Evolutionary conservation across 164 flowering plant species (phyloP).

Genomic region (grape (Vitis vinifera)): DNA sequence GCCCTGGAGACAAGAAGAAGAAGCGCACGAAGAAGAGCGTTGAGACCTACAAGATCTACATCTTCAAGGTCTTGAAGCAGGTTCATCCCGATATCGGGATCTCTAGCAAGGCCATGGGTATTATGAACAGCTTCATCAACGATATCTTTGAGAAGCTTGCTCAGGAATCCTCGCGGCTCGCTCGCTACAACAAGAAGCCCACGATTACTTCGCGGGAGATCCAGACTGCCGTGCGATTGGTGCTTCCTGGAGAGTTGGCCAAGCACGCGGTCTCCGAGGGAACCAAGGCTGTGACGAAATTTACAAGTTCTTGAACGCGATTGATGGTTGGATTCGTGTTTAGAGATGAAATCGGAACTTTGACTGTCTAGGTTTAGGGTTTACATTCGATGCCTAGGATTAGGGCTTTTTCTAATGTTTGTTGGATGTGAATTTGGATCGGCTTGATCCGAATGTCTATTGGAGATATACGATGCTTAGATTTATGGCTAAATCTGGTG

Average conservation of each 20-base stretch:
- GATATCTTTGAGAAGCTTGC: constrained; percentile 29
- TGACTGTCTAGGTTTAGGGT: too few relatives aligned
- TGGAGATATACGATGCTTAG: too few relatives aligned
- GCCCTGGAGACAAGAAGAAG: constrained; percentile 25
- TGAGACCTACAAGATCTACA: constrained; percentile 33
- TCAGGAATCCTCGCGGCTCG: constrained; percentile 14
- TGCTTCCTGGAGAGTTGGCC: constrained; percentile 28
- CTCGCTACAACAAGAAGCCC: constrained; percentile 30
- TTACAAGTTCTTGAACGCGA: constrained; percentile 16
- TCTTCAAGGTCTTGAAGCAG: constrained; percentile 29
- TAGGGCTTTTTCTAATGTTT: too few relatives aligned
- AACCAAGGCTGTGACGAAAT: constrained; percentile 30
- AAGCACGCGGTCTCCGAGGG: constrained; percentile 34
- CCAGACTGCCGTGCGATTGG: constrained; percentile 28
- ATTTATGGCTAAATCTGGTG: too few relatives aligned
- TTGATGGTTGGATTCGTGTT: neutral
- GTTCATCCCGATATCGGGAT: constrained; percentile 30
- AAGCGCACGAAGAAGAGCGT: constrained; percentile 21
- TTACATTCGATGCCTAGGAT: too few relatives aligned
- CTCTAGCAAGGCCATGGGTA: constrained; percentile 29
- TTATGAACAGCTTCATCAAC: constrained; percentile 21
- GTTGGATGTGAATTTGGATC: too few relatives aligned
- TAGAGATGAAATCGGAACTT: too few relatives aligned
- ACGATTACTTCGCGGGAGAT: constrained; percentile 30
- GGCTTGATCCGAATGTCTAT: too few relatives aligned